A percentile compares a stretch with the other conserved stretches of the same genome.
phyloP scores from a whole-genome alignment of 495 filamentous ascomycete species.

The Neurospora sp. region DNA sequence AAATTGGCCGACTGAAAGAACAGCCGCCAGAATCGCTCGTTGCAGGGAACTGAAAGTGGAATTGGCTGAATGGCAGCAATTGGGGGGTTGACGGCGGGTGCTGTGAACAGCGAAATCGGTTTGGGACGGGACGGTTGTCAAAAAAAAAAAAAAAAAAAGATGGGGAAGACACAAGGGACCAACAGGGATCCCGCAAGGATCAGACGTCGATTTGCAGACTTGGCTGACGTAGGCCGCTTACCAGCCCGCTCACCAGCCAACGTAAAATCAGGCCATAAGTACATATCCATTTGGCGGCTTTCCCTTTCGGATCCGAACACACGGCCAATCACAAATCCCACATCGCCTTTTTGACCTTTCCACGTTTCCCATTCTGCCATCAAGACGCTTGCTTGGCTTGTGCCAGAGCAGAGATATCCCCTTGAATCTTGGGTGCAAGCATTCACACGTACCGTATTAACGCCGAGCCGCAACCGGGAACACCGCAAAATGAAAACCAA shows the following conservation, averaged over 20 bases:
- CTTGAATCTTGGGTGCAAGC: background rate
- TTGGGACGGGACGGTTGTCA: background rate
- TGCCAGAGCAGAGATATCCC: background rate
- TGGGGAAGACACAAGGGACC: slow-evolving; percentile 6
- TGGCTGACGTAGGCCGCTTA: too few relatives aligned
- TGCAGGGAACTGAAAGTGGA: background rate
- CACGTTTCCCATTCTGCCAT: background rate
- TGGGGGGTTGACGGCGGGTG: background rate
- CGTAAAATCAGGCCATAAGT: slow-evolving; percentile 15
- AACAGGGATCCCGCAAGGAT: background rate
- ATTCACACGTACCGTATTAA: background rate
- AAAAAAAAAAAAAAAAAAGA: slow-evolving; percentile 8
- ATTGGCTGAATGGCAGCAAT: background rate
- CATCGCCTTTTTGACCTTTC: background rate
- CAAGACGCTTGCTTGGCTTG: background rate
- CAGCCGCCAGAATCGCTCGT: background rate
- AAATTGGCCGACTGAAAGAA: background rate
- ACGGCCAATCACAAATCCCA: background rate
- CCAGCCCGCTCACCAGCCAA: background rate
- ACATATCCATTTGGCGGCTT: background rate
- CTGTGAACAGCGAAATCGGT: background rate
- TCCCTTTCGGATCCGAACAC: background rate
- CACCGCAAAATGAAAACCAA: background rate
- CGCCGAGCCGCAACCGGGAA: background rate
- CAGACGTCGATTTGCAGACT: background rate